A percentile compares a stretch with the other conserved stretches of the same genome.
phyloP scores from a whole-genome alignment of 129 eudicot genomes.

The Kitagawia praeruptora region DNA sequence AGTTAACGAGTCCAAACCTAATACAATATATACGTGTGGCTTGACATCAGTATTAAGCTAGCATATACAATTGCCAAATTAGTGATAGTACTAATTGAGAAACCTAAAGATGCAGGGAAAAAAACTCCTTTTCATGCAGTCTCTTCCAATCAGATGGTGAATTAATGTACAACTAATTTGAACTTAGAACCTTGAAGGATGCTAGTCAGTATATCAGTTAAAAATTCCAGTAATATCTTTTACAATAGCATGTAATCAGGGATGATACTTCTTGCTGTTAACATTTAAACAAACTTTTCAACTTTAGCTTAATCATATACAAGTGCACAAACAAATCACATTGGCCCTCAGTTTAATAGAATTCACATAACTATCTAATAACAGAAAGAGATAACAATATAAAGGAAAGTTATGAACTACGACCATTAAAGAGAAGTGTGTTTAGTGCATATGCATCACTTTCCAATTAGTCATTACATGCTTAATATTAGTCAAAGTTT shows the following conservation, averaged over 20 bases:
- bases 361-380: neutral
- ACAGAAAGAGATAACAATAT: neutral
- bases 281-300: no score
- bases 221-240: neutral
- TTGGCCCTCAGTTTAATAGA: neutral
- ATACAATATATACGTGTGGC: neutral
- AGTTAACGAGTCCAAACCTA: neutral
- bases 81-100: neutral
- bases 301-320: no score
- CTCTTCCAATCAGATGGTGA: neutral
- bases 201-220: neutral
- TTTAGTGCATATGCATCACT: neutral
- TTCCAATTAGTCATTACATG: no score
- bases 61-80: neutral
- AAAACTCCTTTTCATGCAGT: neutral
- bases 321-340: neutral
- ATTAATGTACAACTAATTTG: neutral
- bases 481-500: neutral
- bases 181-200: neutral
- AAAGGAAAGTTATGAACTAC: neutral
- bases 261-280: neutral
- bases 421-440: neutral
- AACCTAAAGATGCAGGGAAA: neutral
- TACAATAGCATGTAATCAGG: neutral
- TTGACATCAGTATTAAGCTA: neutral